phyloP scores from a whole-genome alignment of 768 basidiomycete genomes.

The Tricholoma terreum region DNA sequence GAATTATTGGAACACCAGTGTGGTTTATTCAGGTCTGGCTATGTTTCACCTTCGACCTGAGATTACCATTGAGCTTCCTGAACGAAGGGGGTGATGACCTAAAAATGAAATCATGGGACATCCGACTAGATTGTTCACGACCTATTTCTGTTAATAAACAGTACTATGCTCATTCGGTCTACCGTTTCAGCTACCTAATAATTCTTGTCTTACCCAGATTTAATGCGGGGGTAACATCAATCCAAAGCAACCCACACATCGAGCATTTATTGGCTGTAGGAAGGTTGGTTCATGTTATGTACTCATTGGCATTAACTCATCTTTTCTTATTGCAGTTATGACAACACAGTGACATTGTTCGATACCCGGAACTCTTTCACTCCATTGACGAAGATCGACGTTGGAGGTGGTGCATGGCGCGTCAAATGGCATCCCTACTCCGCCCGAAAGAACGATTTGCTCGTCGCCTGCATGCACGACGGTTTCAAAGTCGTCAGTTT shows the following conservation, averaged over 20 bases:
- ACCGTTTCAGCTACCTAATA: not conserved
- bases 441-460: conserved; percentile 64
- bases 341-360: conserved; percentile 75
- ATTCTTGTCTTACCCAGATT: conserved; percentile 51
- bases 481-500: conserved; percentile 85
- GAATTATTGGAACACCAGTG: conserved; percentile 79
- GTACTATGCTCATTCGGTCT: conserved; percentile 30
- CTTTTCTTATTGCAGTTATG: conserved; percentile 51
- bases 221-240: conserved; percentile 88
- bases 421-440: conserved; percentile 90
- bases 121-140: conserved; percentile 54
- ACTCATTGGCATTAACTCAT: not conserved
- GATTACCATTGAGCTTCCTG: conserved; percentile 6
- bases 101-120: conserved; percentile 88
- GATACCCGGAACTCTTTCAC: conserved; percentile 67
- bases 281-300: conserved; percentile 48
- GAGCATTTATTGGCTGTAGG: conserved; percentile 89
- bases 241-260: conserved; percentile 76
- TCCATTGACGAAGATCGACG: conserved; percentile 57
- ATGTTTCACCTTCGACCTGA: not conserved
- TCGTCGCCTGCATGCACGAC: conserved; percentile 98
- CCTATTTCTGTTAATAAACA: conserved; percentile 74
- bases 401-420: conserved; percentile 94
- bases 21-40: conserved; percentile 81
- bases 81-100: conserved; percentile 87